Conservation (phyloP, 805 yeast species). For the Metschnikowia peoriensis region DNA sequence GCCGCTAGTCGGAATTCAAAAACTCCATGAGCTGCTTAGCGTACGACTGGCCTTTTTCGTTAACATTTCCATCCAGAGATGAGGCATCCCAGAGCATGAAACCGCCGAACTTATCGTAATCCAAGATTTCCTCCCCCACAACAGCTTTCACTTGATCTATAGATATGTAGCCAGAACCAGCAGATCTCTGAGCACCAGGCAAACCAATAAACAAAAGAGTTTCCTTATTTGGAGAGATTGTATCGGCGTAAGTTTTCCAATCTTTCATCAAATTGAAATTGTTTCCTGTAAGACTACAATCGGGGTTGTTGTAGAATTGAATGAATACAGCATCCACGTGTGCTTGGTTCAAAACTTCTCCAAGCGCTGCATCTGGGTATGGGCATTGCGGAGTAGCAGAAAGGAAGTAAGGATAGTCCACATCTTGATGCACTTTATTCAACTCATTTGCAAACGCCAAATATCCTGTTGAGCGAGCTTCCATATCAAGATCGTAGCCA, state of each 20-base stretch:
- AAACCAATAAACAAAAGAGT: constrained; percentile 73
- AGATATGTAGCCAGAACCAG: constrained; percentile 54
- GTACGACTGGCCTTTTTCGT: constrained; percentile 16
- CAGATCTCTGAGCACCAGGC: constrained; percentile 53
- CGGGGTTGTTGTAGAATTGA: constrained; percentile 87
- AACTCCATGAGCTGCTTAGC: constrained; percentile 9
- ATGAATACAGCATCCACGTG: constrained; percentile 78
- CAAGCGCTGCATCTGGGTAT: constrained; percentile 69
- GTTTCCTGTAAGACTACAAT: constrained; percentile 44
- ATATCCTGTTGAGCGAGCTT: constrained; percentile 23
- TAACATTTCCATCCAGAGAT: constrained; percentile 47
- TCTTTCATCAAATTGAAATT: constrained; percentile 58
- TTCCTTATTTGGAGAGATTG: constrained; percentile 61
- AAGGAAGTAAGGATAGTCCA: constrained; percentile 12
- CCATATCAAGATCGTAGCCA: constrained; percentile 69
- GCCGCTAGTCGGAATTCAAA: not conserved
- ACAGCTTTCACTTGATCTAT: constrained; percentile 19
- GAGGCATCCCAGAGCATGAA: constrained; percentile 87
- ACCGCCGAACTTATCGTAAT: constrained; percentile 51
- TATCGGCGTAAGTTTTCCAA: constrained; percentile 65
- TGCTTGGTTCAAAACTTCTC: constrained; percentile 44
- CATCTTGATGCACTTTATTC: constrained; percentile 9
- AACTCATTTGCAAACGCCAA: constrained; percentile 39
- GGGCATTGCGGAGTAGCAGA: constrained; percentile 92
- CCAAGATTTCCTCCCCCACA: constrained; percentile 9